Conservation (phyloP, 352 stramenopile genomes). For the Pelagophyceae sp. region DNA sequence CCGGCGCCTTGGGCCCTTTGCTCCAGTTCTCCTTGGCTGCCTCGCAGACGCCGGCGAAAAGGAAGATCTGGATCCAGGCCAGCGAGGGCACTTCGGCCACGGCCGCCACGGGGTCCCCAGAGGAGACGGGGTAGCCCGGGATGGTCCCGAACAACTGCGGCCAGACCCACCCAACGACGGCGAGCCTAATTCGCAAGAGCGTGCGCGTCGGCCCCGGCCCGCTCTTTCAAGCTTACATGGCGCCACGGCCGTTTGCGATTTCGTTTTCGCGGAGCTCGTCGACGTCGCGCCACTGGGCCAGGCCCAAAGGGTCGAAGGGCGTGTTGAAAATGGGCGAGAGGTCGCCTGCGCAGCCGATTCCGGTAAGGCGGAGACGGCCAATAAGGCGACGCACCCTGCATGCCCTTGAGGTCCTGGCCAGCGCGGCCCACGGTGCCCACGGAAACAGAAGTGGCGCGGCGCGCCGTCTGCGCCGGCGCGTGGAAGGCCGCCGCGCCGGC, state of each 20-base stretch:
- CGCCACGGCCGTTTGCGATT: constrained; percentile 54
- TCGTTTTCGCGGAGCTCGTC: constrained; percentile 50
- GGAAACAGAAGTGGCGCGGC: not conserved
- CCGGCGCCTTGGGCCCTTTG: not conserved
- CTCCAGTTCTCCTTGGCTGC: constrained; percentile 44
- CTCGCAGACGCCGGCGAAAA: constrained; percentile 53
- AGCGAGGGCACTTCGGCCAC: constrained; percentile 50
- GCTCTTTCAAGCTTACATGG: too few species aligned
- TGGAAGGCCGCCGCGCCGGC: not conserved
- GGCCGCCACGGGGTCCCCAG: constrained; percentile 50
- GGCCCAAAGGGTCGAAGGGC: constrained; percentile 43
- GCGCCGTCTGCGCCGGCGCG: not conserved
- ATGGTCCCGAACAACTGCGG: constrained; percentile 48
- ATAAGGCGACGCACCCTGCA: not conserved
- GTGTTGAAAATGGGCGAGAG: too few species aligned
- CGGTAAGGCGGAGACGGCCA: not conserved
- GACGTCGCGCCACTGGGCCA: constrained; percentile 47
- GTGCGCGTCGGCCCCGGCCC: too few species aligned
- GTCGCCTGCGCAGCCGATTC: too few species aligned
- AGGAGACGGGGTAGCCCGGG: constrained; percentile 44
- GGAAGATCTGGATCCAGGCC: constrained; percentile 57
- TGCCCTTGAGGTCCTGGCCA: not conserved
- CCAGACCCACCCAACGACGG: constrained; percentile 53
- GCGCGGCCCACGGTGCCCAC: too few species aligned
- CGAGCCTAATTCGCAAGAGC: too few species aligned